Evolutionary conservation across 306 rosid species (phyloP), one percentile per base, ranked within the genome.

Genomic region (Vigna trinervia): DNA sequence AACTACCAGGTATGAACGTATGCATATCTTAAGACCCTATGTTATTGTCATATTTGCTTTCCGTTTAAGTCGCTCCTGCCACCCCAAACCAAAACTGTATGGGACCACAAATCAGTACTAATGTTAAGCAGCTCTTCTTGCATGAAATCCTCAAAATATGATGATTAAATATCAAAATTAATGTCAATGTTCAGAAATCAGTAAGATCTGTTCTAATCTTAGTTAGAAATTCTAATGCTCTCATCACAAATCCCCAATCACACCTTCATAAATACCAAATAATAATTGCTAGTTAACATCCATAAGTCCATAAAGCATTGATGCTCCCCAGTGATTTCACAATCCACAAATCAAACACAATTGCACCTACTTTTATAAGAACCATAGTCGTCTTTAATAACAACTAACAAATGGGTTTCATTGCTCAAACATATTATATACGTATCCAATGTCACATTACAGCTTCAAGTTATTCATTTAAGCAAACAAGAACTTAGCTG

Each of bases 251-350:
- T 30, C 70, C 45, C 9, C 22, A 46, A 17, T 11, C 73, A 51
- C 23, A 2, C 8, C 32, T 28, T 58, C 58, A 23, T 28, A 67
- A 28, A 69, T 45, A 69, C 34, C 69, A 12, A 38, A 12, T 22
- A 52, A 64, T 26, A 53, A 36, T 50, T 41, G 48, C 60, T 54
- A 26, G 20, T 15, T 26, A 28, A 57, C 20, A 3, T 52, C 11
- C 32, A 73, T 80, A 62, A 62, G 62, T 63, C 12, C 23, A 56
- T 48, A 47, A 26, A 34, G 5, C 41, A 62, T 63, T 62, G 71
- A 83, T 53, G 78, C 58, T 79, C 78, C 57, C 34, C 32, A 22
- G 45, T 69, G 64, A 57, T 69, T 30, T 53, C 69, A 62, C 45
- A 70, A 76, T 30, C 57, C 58, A 65, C 62, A 71, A 59, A 72